phyloP scores from a whole-genome alignment of 139 green algal species.

The Chlorella sp. region DNA sequence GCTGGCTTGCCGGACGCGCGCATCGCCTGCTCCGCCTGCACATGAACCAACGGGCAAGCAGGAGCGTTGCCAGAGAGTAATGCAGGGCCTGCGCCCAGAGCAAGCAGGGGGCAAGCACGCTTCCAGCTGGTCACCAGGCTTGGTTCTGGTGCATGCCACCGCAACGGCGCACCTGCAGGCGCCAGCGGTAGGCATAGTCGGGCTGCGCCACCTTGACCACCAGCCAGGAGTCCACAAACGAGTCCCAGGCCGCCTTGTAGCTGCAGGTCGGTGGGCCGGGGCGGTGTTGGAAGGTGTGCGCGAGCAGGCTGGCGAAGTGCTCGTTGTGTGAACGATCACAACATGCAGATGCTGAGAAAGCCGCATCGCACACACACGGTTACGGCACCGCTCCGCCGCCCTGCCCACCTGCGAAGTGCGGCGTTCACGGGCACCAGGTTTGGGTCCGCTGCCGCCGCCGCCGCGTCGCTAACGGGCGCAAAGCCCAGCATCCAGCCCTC shows the following conservation, averaged over 20 bases:
- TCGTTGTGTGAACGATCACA: too few relatives aligned
- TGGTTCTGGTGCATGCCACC: too few relatives aligned
- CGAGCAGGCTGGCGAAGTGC: not conserved
- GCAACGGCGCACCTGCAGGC: slow-evolving; percentile 54
- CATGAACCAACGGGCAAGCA: slow-evolving; percentile 13
- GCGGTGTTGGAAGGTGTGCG: not conserved
- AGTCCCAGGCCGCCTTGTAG: slow-evolving; percentile 87
- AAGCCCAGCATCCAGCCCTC: slow-evolving; percentile 99
- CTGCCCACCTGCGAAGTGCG: slow-evolving; percentile 46
- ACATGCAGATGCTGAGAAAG: too few relatives aligned
- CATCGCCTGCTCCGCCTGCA: slow-evolving; percentile 94
- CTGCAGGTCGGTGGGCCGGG: not conserved
- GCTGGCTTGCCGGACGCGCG: slow-evolving; percentile 80
- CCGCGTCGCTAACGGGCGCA: slow-evolving; percentile 53
- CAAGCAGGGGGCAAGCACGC: too few relatives aligned
- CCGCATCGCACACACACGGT: too few relatives aligned
- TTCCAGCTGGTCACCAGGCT: too few relatives aligned
- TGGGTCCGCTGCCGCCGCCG: slow-evolving; percentile 56
- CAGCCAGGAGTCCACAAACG: slow-evolving; percentile 92
- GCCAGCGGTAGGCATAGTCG: slow-evolving; percentile 79
- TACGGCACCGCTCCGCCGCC: too few relatives aligned
- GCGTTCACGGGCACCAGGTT: slow-evolving; percentile 80
- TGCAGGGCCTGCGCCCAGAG: too few relatives aligned
- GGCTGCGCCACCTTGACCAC: slow-evolving; percentile 89
- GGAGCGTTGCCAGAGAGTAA: too few relatives aligned